Percentiles rank a stretch among this genome's conserved stretches.
Evolutionary conservation across 495 filamentous ascomycete species (phyloP).

Genomic region (Talaromyces adpressus): DNA sequence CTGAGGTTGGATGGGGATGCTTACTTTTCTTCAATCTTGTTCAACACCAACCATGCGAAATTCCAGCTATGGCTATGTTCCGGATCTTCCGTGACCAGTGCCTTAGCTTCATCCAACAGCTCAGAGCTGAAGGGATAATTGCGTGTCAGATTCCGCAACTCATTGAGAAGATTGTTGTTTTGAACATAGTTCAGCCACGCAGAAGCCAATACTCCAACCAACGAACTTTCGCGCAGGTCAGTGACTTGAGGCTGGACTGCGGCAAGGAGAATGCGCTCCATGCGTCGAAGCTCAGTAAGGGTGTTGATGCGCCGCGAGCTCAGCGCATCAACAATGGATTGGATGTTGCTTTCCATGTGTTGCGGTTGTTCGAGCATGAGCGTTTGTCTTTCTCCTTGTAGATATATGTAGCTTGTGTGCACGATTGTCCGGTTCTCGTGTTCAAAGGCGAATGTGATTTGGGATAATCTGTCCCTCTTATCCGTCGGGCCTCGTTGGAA

Average conservation of each 20-base stretch:
- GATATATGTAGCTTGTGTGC: not conserved
- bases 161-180: constrained; percentile 64
- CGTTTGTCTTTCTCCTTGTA: not conserved
- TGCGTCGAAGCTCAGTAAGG: constrained; percentile 64
- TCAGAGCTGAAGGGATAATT: constrained; percentile 69
- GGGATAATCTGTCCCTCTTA: not conserved
- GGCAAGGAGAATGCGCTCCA: constrained; percentile 52
- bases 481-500: not conserved
- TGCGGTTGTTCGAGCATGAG: not conserved
- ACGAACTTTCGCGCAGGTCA: constrained; percentile 43
- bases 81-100: constrained; percentile 56
- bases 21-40: constrained; percentile 60
- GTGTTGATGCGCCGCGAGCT: constrained; percentile 64
- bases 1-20: constrained; percentile 19
- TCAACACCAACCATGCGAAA: constrained; percentile 67
- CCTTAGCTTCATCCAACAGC: constrained; percentile 60
- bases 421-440: not conserved
- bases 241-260: constrained; percentile 34
- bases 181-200: constrained; percentile 72
- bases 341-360: constrained; percentile 37
- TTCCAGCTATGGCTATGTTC: constrained; percentile 68
- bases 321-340: constrained; percentile 44
- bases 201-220: constrained; percentile 59
- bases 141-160: constrained; percentile 60
- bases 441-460: not conserved